Evolutionary conservation across 2,329 filamentous ascomycete species (phyloP), one percentile per base, ranked within the genome.

Genomic region (Westerdykella sp.): DNA sequence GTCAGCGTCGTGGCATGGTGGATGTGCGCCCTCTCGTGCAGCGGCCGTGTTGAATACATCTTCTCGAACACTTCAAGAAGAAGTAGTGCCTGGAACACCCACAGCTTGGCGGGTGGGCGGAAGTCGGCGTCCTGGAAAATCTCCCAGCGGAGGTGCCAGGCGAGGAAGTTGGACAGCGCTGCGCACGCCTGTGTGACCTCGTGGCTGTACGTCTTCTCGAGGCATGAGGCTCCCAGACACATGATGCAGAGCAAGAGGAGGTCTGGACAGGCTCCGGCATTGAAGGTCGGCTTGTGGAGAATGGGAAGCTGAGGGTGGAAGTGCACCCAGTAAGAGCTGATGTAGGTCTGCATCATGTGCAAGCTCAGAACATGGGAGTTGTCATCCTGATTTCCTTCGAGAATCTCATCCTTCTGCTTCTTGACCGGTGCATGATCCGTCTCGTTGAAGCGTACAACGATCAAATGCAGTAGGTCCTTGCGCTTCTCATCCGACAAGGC

Each of bases 1-100:
- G 90, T 95, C 50, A 98, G 81, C 0, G 90, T 96, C 0, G 91
- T 96, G 12, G 91, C 91, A 62, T 98, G 93, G 59, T 97, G 91
- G 37, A 97, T 95, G 56, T 97, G 91, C 1, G 91, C 91, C 52
- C 93, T 79, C 68, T 98, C 93, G 66, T 98, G 93, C 25, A 97
- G 73, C 45, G 87, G 84, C 50, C 90, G 79, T 0, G 91, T 95
- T 32, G 89, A 93, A 65, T 91, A 97, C 85, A 95, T 93, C 74
- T 98, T 98, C 70, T 98, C 93, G 58, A 95, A 97, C 0, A 95
- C 72, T 64, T 98, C 93, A 11, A 97, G 75, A 5, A 97, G 75
- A 4, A 97, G 73, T 40, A 97, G 71, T 1, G 91, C 84, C 64
- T 97, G 93, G 69, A 97, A 97, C 0, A 95, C 81, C 91, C 91